Conservation (phyloP, 768 basidiomycete species). For the Lactarius quietus region DNA sequence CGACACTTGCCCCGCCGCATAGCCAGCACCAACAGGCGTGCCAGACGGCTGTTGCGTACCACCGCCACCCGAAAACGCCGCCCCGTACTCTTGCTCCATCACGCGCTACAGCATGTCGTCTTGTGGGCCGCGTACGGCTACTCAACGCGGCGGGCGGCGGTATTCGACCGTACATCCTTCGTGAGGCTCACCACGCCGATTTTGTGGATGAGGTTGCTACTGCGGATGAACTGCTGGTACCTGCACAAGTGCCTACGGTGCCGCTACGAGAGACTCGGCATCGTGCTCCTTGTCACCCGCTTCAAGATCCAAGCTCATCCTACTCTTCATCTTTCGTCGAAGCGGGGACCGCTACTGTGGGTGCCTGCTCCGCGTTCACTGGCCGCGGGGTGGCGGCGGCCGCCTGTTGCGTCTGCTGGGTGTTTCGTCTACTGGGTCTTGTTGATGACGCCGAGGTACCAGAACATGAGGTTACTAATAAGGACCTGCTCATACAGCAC, state of each 20-base stretch:
- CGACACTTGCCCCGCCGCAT: conserved; percentile 27
- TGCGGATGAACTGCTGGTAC: conserved; percentile 34
- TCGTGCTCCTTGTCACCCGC: conserved; percentile 40
- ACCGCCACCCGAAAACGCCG: conserved; percentile 21
- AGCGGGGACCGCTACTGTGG: conserved; percentile 21
- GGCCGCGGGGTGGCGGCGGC: conserved; percentile 11
- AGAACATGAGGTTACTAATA: conserved; percentile 96
- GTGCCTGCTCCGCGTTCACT: conserved; percentile 29
- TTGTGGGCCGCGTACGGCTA: conserved; percentile 85
- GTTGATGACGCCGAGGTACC: conserved; percentile 98
- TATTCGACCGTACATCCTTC: conserved; percentile 51
- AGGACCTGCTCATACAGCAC: conserved; percentile 96
- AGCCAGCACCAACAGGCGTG: conserved; percentile 16
- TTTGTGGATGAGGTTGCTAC: conserved; percentile 42
- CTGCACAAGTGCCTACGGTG: background rate
- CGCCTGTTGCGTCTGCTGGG: conserved; percentile 44
- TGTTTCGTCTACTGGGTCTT: too few species aligned
- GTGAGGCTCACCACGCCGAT: conserved; percentile 57
- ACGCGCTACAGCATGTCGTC: conserved; percentile 93
- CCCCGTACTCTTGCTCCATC: conserved; percentile 84
- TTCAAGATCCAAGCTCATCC: conserved; percentile 40
- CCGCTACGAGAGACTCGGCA: conserved; percentile 37
- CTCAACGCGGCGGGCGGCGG: conserved; percentile 63
- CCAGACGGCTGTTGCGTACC: conserved; percentile 2
- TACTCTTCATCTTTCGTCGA: conserved; percentile 14